Conservation (phyloP, 2,329 filamentous ascomycete species). For the Shiraia sp. region DNA sequence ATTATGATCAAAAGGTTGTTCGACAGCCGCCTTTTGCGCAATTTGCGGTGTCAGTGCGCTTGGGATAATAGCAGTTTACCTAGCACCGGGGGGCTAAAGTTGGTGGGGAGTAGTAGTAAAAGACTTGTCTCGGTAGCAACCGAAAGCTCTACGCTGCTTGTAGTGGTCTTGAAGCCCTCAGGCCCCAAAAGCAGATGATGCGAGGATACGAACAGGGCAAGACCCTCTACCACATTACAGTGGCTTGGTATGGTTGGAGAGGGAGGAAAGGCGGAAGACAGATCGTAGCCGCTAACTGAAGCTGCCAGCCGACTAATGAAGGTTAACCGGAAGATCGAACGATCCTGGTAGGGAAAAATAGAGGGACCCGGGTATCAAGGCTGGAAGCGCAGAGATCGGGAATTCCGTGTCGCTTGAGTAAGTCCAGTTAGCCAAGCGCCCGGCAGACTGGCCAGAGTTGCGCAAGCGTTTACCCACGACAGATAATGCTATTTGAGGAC, state of each 20-base stretch:
- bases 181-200: background rate
- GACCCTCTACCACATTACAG: slow-evolving; percentile 26
- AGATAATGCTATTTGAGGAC: too few species aligned
- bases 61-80: too few species aligned
- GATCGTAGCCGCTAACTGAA: slow-evolving; percentile 23
- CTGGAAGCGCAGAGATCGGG: slow-evolving; percentile 24
- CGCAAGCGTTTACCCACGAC: slow-evolving; percentile 17
- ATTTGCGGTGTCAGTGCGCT: too few species aligned
- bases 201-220: background rate
- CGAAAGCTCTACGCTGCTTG: slow-evolving; percentile 38
- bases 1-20: slow-evolving; percentile 16
- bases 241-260: slow-evolving; percentile 21
- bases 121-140: slow-evolving; percentile 40
- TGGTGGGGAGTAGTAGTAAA: too few species aligned
- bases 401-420: slow-evolving; percentile 31
- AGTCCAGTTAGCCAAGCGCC: slow-evolving; percentile 24
- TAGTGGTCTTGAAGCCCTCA: too few species aligned
- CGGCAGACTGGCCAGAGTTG: slow-evolving; percentile 9
- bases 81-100: too few species aligned
- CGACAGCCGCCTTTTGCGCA: slow-evolving; percentile 15
- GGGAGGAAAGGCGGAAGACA: slow-evolving; percentile 9
- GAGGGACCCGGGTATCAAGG: slow-evolving; percentile 26
- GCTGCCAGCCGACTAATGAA: slow-evolving; percentile 29
- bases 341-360: slow-evolving; percentile 22
- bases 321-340: slow-evolving; percentile 29